Evolutionary conservation across 257 asterid genomes (phyloP), one percentile per base, ranked within the genome.

Genomic region (Solanum gracilifrons): DNA sequence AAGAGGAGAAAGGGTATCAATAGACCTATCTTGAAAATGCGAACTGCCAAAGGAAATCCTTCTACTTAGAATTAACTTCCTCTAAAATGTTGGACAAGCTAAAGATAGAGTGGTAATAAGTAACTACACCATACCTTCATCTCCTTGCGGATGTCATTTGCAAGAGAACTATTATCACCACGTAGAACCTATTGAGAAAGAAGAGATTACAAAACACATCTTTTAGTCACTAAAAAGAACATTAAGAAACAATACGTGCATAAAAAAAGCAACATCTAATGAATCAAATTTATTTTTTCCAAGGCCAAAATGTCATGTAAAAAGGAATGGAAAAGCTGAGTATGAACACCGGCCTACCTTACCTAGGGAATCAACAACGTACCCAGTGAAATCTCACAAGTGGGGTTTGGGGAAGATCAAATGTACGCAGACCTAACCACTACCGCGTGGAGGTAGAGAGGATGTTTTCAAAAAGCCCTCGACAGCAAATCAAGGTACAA

Each of bases 141-240:
- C 92, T 97, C 99, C 91, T 95, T 95, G 92, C 98, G 98, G 90
- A 97, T 97, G 93, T 95, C 99, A 89, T 94, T 95, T 58, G 99
- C 99, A 91, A 95, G 98, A 86, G 94, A 91, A 91, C 98, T 95
- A 90, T 97, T 97, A 94, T 95, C 99, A 85, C 98, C 99, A 89
- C 95, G 97, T 84, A 97, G 92, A 88, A 95, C 98, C 99, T 97
- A 87, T 82, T 75, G 87, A 85, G 79, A 87, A 36, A 46, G 69
- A 82, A 82, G 85, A 46, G 20, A 82, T 48, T 29, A 48, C 9
- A 46, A 80, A 82, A 29, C 32, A 41, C 21, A 48, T 48, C 29
- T 36, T 36, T 48, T 51, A 29, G 69, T 48, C 43, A 29, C 16
- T 27, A 2, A 48, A 79, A 31, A 48, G 69, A 46, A 80, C 41